Evolutionary conservation across 2,329 filamentous ascomycete species (phyloP).

Genomic region (Curvularia verruculosa): DNA sequence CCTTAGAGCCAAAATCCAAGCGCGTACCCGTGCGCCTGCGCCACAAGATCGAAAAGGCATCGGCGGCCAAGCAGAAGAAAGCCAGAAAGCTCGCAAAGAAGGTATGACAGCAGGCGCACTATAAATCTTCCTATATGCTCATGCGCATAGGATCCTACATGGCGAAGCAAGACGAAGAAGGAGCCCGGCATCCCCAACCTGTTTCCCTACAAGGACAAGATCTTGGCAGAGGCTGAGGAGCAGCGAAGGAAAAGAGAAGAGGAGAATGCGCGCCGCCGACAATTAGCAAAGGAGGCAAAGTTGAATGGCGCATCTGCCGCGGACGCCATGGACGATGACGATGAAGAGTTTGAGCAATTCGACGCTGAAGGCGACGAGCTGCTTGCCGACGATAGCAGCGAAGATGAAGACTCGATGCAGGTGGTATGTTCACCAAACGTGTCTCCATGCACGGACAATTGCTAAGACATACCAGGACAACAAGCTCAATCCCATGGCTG

Average conservation of each 20-base stretch:
- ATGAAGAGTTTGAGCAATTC: constrained; percentile 42
- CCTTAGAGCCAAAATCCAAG: constrained; percentile 90
- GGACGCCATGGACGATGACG: constrained; percentile 48
- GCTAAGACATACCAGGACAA: constrained; percentile 58
- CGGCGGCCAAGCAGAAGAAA: constrained; percentile 89
- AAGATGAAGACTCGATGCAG: constrained; percentile 64
- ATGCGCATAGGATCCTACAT: constrained; percentile 79
- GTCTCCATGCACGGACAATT: background rate
- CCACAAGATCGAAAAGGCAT: constrained; percentile 95
- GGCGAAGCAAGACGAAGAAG: constrained; percentile 94
- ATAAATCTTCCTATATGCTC: constrained; percentile 14
- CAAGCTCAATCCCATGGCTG: constrained; percentile 85
- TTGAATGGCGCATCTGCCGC: constrained; percentile 44
- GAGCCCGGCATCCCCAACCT: constrained; percentile 97
- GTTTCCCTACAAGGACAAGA: constrained; percentile 96
- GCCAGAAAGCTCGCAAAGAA: constrained; percentile 87
- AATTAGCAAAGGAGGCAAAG: constrained; percentile 65
- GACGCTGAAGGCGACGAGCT: constrained; percentile 62
- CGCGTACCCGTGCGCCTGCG: constrained; percentile 85
- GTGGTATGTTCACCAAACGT: constrained; percentile 46
- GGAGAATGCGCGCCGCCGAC: constrained; percentile 69
- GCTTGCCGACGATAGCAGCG: constrained; percentile 55
- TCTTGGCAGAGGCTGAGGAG: constrained; percentile 94
- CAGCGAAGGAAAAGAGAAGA: constrained; percentile 80
- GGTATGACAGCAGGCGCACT: constrained; percentile 44